Base-by-base conservation (phyloP, 345 rosid genomes). In the Cardamine chenopodiifolia region DNA sequence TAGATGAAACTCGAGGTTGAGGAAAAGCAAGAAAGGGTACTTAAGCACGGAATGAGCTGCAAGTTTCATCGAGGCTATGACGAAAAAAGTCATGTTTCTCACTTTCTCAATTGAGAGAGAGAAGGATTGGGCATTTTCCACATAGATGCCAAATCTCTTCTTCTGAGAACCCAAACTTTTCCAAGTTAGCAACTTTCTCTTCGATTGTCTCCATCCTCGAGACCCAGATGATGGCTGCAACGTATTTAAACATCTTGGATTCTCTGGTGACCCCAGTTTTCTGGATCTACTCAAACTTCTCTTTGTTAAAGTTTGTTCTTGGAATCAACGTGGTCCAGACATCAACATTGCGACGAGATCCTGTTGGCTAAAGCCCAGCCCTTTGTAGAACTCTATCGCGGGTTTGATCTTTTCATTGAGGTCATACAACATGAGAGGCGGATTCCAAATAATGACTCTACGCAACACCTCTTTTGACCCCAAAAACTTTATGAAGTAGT, bases 21-120 rank as follows among this genome's bases (percentile, higher is more conserved):
- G 19, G 40, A 71, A 82, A 62, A 93, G 79, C 77, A 93, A 73
- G 68, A 65, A 80, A 2, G 97, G 98, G 63, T 82, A 20, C 29
- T 77, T 23, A 13, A 87, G 76, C 28, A 90, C 82, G 9, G 79
- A 70, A 22, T 57, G 82, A 28, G 96, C 89, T 17, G 90, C 80
- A 14, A 85, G 75, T 74, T 84, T 90, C 86, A 89, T 82, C 12
- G 82, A 83, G n/a, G 86, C 95, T 12, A 89, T 39, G 8, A 93
- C 60, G 61, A 81, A 93, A 47, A 81, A 93, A 47, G 95, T 76
- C 97, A 93, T 93, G 64, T 89, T 93, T 80, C 96, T 86, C 69
- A 93, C 89, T 81, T 90, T 90, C 4, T 89, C 97, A 58, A 86
- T 78, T 7, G 95, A 90, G 8, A 90, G 96, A 86, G 71, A 93